phyloP scores from a whole-genome alignment of 177 flowering plant genomes.

The Vitis hybrid region DNA sequence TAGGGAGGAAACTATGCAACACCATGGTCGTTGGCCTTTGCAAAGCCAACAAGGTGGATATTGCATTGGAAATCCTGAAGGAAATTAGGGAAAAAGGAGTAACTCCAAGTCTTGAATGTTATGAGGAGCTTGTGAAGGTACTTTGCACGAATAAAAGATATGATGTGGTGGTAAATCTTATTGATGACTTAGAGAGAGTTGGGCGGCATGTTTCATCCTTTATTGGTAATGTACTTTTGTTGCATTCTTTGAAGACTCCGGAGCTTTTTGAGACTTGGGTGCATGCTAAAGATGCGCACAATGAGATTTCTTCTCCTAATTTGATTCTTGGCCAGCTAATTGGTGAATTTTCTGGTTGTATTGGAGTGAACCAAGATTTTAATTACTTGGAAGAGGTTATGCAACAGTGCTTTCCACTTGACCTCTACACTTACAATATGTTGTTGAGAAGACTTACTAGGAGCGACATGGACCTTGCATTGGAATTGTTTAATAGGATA shows the following conservation, averaged over 20 bases:
- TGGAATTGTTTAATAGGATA: conserved; percentile 38
- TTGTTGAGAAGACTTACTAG: conserved; percentile 47
- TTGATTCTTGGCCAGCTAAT: conserved; percentile 51
- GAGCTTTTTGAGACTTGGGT: conserved; percentile 53
- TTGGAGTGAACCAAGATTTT: conserved; percentile 16
- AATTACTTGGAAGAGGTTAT: conserved; percentile 53
- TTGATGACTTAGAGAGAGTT: conserved; percentile 43
- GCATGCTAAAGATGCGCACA: conserved; percentile 19
- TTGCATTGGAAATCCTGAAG: conserved; percentile 37
- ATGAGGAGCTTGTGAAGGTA: conserved; percentile 56
- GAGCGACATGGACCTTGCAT: conserved; percentile 39
- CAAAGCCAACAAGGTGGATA: conserved; percentile 34
- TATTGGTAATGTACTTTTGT: conserved; percentile 60
- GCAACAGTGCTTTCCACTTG: conserved; percentile 44
- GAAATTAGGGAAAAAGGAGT: conserved; percentile 35
- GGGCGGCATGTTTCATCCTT: conserved; percentile 62
- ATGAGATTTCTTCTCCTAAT: conserved; percentile 20
- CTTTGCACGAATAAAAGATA: conserved; percentile 39
- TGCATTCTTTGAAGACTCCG: conserved; percentile 36
- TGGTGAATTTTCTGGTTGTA: conserved; percentile 48
- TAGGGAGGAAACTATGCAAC: conserved; percentile 39
- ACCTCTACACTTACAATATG: conserved; percentile 65
- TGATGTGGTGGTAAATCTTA: conserved; percentile 36
- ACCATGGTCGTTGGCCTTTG: conserved; percentile 65
- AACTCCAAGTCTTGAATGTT: conserved; percentile 55